Evolutionary conservation across 305 asterid genomes (phyloP).

Genomic region (Petunia hybrid): DNA sequence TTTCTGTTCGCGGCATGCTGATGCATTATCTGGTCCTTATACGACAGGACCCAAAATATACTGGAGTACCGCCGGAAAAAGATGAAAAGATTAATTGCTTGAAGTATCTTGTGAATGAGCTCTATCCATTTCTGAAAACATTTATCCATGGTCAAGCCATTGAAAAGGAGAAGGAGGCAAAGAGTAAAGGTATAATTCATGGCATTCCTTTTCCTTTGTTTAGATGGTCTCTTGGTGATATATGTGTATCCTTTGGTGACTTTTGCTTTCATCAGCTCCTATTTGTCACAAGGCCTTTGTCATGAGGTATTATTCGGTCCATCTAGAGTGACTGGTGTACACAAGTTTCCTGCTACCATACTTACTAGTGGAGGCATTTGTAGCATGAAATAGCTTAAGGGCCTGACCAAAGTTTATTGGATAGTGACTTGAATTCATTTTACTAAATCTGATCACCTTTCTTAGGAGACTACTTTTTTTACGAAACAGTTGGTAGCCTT

Average conservation of each 20-base stretch:
- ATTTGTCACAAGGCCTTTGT: not conserved
- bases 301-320: slow-evolving; percentile 25
- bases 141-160: slow-evolving; percentile 48
- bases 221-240: not conserved
- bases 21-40: slow-evolving; percentile 30
- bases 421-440: not conserved
- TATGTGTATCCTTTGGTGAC: not conserved
- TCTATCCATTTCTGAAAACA: slow-evolving; percentile 49
- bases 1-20: not conserved
- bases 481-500: slow-evolving; percentile 3
- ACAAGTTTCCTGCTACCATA: not conserved
- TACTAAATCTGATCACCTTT: slow-evolving; percentile 21
- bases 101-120: slow-evolving; percentile 46
- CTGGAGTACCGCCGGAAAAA: slow-evolving; percentile 43
- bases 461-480: not conserved
- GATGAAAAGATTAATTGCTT: slow-evolving; percentile 32
- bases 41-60: slow-evolving; percentile 46
- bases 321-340: not conserved
- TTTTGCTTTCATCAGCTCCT: slow-evolving; percentile 1
- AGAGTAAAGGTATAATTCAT: slow-evolving; percentile 51
- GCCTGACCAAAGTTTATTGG: not conserved
- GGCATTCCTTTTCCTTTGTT: not conserved
- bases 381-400: not conserved
- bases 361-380: not conserved
- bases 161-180: slow-evolving; percentile 63